These are phyloP conservation scores for Xylaria sp. DNA, from an alignment of 2,329 filamentous ascomycete genomes.

Conservation along the genomic window DNA sequence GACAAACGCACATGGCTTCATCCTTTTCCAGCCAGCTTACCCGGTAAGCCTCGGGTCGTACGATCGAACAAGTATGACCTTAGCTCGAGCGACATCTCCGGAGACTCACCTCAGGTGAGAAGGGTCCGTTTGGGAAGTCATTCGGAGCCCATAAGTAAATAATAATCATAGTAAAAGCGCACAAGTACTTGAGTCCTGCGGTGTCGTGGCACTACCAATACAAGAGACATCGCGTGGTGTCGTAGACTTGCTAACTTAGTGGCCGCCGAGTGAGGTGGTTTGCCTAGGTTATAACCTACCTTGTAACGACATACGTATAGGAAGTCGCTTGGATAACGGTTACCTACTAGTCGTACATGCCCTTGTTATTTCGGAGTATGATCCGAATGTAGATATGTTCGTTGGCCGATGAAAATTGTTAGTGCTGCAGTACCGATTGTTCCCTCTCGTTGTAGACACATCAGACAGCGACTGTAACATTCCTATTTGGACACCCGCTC, in stretches of 20 bases:
- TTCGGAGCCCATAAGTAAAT: slow-evolving; percentile 13
- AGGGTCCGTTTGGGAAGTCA: slow-evolving; percentile 2
- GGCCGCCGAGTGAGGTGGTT: background rate
- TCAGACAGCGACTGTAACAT: background rate
- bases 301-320: slow-evolving; percentile 6
- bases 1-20: slow-evolving; percentile 10
- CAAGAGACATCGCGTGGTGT: background rate
- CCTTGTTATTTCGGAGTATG: slow-evolving; percentile 7
- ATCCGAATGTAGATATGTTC: slow-evolving; percentile 9
- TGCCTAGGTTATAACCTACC: background rate
- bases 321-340: background rate
- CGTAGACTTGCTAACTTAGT: background rate
- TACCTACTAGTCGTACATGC: slow-evolving; percentile 2
- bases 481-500: background rate
- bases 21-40: slow-evolving; percentile 1
- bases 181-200: no score
- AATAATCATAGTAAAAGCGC: background rate
- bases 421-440: background rate
- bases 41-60: slow-evolving; percentile 7
- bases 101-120: slow-evolving; percentile 14
- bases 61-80: background rate
- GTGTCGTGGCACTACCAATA: slow-evolving; percentile 6
- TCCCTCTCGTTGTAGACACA: background rate
- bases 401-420: background rate
- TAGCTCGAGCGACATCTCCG: slow-evolving; percentile 12